Conservation (phyloP, 768 basidiomycete species). For the Trametes villosa region DNA sequence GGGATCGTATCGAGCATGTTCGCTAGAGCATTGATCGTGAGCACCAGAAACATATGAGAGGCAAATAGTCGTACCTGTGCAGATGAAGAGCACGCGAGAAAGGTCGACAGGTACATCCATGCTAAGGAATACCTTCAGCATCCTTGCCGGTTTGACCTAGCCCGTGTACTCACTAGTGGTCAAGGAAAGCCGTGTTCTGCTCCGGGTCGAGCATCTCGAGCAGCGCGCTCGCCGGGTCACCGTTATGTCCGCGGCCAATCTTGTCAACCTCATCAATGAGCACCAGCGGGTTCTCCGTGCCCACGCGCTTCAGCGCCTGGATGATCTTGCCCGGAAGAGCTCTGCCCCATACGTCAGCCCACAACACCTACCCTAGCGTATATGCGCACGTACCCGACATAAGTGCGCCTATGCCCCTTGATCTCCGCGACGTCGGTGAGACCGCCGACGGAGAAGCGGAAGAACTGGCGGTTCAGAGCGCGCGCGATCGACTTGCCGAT, state of each 20-base stretch:
- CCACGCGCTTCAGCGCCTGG: conserved; percentile 90
- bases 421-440: conserved; percentile 98
- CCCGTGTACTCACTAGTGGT: conserved; percentile 80
- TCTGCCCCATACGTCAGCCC: conserved; percentile 39
- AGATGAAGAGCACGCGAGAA: conserved; percentile 95
- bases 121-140: conserved; percentile 43
- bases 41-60: neutral
- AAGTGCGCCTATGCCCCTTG: conserved; percentile 97
- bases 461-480: conserved; percentile 90
- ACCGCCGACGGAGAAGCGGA: conserved; percentile 96
- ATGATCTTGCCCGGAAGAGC: conserved; percentile 95
- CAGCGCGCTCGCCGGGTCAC: conserved; percentile 89
- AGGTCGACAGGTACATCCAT: conserved; percentile 98
- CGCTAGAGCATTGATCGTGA: conserved; percentile 44
- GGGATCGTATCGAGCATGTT: conserved; percentile 94
- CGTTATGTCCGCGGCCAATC: conserved; percentile 88
- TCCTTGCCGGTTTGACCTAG: too few relatives aligned
- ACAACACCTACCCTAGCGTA: neutral
- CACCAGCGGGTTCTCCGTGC: conserved; percentile 92
- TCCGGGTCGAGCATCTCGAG: conserved; percentile 95
- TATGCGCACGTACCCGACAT: conserved; percentile 69
- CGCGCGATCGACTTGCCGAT: conserved; percentile 96
- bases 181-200: conserved; percentile 92
- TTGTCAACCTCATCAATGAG: conserved; percentile 97
- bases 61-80: conserved; percentile 58